Evolutionary conservation across 345 rosid genomes (phyloP), one percentile per base, ranked within the genome.

Genomic region (Salix viminalis): DNA sequence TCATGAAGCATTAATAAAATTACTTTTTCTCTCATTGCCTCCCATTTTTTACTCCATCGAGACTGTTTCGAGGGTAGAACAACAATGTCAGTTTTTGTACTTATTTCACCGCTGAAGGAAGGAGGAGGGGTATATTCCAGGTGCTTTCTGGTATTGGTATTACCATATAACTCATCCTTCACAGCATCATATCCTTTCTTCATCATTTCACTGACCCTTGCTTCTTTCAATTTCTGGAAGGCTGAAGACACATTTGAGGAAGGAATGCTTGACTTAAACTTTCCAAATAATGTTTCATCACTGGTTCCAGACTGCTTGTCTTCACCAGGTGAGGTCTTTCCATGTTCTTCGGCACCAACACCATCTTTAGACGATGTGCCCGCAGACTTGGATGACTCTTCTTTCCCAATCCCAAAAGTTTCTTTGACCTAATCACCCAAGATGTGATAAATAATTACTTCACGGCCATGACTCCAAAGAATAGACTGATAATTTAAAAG

Each of bases 161-260:
- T 87, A 75, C 91, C 96, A 71, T 72, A 86, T 83, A 96, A 60
- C 83, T 96, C 99, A 66, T 96, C 98, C 87, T 89, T 92, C 41
- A 96, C 88, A 79, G 88, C 89, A 77, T 85, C 99, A 87, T 89
- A 89, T 61, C 97, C 99, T 79, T 91, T 92, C 90, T 86, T 96
- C 24, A 94, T 91, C 65, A 92, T 67, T 80, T 96, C 95, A 78
- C 89, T 76, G 64, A 90, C 91, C 77, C 91, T 92, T 67, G 81
- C 88, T 69, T 87, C 91, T 87, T 85, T 92, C 74, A 91, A 84
- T 86, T 75, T 94, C 79, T 86, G 81, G 81, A 88, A 88, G 66
- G 93, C 90, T 46, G 76, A 74, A 4, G 91, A 85, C 23, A 92
- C 85, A 81, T 88, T 92, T 23, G 91, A 89, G 23, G 97, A 87